Percentiles rank a stretch among this genome's conserved stretches.
Evolutionary conservation across 345 rosid genomes (phyloP).

Genomic region (Populus simonii): DNA sequence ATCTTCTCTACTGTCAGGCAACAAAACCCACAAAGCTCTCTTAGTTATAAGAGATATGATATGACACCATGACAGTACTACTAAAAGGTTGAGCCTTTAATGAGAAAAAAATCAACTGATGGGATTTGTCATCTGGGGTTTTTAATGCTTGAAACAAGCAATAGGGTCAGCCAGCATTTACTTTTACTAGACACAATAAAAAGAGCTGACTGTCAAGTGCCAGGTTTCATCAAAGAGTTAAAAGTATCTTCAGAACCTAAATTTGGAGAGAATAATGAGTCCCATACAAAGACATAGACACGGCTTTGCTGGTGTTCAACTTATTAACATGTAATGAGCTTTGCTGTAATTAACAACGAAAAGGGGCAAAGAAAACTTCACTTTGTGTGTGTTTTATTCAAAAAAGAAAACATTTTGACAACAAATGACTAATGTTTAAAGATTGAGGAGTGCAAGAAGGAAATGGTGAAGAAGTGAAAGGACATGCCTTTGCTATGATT

Average conservation of each 20-base stretch:
- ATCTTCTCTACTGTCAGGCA: not conserved
- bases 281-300: not conserved
- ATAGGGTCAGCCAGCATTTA: constrained; percentile 8
- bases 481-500: too few species aligned
- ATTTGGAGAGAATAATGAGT: not conserved
- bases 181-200: not conserved
- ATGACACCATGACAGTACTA: not conserved
- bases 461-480: too few species aligned
- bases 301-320: not conserved
- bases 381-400: not conserved
- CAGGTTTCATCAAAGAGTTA: constrained; percentile 11
- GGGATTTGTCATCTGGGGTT: constrained; percentile 10
- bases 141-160: not conserved
- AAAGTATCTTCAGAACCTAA: not conserved
- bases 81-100: not conserved
- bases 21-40: not conserved
- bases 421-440: too few species aligned
- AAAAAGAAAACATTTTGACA: too few species aligned
- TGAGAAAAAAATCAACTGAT: constrained; percentile 4
- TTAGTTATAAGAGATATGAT: not conserved
- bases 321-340: not conserved
- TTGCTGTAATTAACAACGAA: too few species aligned
- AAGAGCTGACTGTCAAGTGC: not conserved
- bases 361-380: not conserved
- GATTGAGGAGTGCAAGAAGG: too few species aligned